These are phyloP conservation scores for Amanita exitialis DNA, from an alignment of 768 basidiomycete genomes.

Conservation along the genomic window DNA sequence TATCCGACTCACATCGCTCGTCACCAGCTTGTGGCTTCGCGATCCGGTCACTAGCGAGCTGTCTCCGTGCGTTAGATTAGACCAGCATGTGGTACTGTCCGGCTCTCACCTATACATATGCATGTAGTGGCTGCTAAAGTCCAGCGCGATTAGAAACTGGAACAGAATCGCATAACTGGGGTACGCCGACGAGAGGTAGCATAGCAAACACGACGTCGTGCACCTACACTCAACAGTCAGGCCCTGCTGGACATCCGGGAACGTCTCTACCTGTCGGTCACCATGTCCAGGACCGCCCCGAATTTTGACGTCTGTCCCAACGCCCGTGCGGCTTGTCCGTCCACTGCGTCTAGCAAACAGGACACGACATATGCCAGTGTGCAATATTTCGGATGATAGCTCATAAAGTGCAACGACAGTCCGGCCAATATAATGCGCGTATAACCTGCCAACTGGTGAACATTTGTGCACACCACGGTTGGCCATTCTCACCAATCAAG, in stretches of 20 bases:
- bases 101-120: constrained; percentile 91
- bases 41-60: constrained; percentile 96
- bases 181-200: constrained; percentile 88
- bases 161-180: constrained; percentile 78
- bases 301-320: constrained; percentile 92
- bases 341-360: constrained; percentile 90
- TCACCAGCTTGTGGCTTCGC: constrained; percentile 86
- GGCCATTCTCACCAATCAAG: constrained; percentile 59
- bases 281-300: constrained; percentile 98
- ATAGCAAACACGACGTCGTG: constrained; percentile 90
- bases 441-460: constrained; percentile 50
- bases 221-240: constrained; percentile 46
- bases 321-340: constrained; percentile 85
- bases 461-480: constrained; percentile 9
- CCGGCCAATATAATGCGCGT: constrained; percentile 85
- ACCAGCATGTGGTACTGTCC: background rate
- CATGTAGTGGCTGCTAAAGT: constrained; percentile 98
- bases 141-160: constrained; percentile 92
- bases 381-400: constrained; percentile 87
- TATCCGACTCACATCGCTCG: constrained; percentile 86
- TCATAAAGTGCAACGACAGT: constrained; percentile 86
- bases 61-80: constrained; percentile 9
- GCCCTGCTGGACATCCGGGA: constrained; percentile 1
- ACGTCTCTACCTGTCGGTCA: constrained; percentile 85
- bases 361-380: constrained; percentile 85